Evolutionary conservation across 371 early-diverging fungal genomes (phyloP).

Genomic region (Rhizomucor pusillus): DNA sequence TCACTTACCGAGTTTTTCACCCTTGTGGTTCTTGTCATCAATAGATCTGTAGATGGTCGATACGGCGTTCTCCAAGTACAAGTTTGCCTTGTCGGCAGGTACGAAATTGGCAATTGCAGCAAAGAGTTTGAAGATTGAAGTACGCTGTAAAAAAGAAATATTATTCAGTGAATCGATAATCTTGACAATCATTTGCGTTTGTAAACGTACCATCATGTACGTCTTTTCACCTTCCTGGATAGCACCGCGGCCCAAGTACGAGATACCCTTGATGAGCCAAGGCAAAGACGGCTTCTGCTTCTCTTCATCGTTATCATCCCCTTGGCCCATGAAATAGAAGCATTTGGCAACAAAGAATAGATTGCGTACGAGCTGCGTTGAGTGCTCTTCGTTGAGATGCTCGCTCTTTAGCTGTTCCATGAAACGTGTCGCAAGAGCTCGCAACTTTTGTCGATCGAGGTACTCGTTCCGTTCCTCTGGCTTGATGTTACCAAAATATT

Average conservation of each 20-base stretch:
- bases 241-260: constrained; percentile 69
- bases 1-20: constrained; percentile 52
- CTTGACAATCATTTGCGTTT: background rate
- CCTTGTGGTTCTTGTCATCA: constrained; percentile 70
- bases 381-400: constrained; percentile 73
- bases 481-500: constrained; percentile 68
- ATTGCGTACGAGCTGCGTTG: constrained; percentile 91
- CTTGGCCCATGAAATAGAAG: constrained; percentile 52
- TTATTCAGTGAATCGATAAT: constrained; percentile 11
- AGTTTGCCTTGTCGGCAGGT: constrained; percentile 50
- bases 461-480: constrained; percentile 54
- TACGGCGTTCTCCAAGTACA: constrained; percentile 72
- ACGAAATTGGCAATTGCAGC: constrained; percentile 81
- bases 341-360: constrained; percentile 86
- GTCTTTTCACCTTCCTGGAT: constrained; percentile 25
- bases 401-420: constrained; percentile 74
- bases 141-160: constrained; percentile 49
- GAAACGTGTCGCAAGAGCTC: constrained; percentile 55
- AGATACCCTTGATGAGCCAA: constrained; percentile 66
- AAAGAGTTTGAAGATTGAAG: constrained; percentile 83
- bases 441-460: constrained; percentile 49
- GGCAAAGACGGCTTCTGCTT: constrained; percentile 45
- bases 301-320: constrained; percentile 36
- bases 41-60: constrained; percentile 80
- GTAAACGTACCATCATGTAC: constrained; percentile 11